A percentile compares a stretch with the other conserved stretches of the same genome.
Evolutionary conservation across 2,329 filamentous ascomycete species (phyloP).

Genomic region (Neofusicoccum cordaticola): DNA sequence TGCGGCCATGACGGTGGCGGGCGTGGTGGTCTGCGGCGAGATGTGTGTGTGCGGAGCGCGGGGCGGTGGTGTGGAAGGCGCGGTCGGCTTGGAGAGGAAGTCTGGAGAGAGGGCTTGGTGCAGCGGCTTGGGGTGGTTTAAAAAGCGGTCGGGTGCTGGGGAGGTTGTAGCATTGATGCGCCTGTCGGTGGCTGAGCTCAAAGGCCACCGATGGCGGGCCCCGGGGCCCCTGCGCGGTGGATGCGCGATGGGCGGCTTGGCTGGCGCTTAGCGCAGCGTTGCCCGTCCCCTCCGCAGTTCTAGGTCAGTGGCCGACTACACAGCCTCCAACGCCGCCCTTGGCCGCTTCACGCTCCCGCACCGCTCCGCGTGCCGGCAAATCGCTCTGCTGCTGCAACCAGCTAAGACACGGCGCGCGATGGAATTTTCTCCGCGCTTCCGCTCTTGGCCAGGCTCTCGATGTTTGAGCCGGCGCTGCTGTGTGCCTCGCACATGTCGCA

Average conservation of each 20-base stretch:
- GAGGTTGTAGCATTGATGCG: not conserved
- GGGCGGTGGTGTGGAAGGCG: not conserved
- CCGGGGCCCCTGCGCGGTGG: not conserved
- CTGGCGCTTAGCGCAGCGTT: not conserved
- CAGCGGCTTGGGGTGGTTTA: not conserved
- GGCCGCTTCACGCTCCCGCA: conserved; percentile 1
- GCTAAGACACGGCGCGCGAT: not conserved
- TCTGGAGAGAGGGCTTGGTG: not conserved
- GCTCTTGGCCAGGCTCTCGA: conserved; percentile 1
- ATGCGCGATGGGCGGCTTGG: not conserved
- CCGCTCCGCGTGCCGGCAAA: not conserved
- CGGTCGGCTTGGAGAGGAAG: not conserved
- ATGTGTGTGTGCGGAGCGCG: not conserved
- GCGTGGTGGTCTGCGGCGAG: not conserved
- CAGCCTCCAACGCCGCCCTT: not conserved
- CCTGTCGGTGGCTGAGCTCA: conserved; percentile 1
- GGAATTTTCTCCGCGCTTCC: conserved; percentile 4
- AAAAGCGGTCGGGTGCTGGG: not conserved
- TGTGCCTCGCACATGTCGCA: not conserved
- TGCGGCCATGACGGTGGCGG: conserved; percentile 25
- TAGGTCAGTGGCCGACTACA: not conserved
- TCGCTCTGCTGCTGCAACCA: not conserved
- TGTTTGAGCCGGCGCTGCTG: not conserved
- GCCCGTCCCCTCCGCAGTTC: not conserved
- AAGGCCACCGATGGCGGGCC: not conserved